Evolutionary conservation across 345 rosid genomes (phyloP).

Genomic region (Eucalyptus tenuipes): DNA sequence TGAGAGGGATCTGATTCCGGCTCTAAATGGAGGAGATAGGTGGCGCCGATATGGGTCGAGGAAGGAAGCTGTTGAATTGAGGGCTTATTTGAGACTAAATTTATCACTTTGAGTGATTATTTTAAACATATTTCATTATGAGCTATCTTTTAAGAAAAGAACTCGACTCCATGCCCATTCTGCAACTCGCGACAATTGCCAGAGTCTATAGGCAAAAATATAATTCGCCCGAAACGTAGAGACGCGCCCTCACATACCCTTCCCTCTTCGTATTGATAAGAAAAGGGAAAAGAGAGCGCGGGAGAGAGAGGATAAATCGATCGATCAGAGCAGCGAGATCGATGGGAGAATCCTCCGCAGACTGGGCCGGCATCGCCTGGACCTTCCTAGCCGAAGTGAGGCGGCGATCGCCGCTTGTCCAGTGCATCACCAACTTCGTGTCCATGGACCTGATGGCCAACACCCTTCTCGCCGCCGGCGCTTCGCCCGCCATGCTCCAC

Average conservation of each 20-base stretch:
- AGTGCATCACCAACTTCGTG: constrained; percentile 90
- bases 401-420: constrained; percentile 50
- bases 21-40: too few species aligned
- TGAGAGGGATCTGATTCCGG: too few species aligned
- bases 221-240: not conserved
- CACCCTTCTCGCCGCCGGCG: constrained; percentile 78
- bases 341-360: not conserved
- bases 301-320: not conserved
- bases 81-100: too few species aligned
- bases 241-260: not conserved
- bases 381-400: constrained; percentile 30
- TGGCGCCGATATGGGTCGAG: too few species aligned
- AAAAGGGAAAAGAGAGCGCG: not conserved
- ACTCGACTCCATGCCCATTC: too few species aligned
- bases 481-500: constrained; percentile 92
- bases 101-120: too few species aligned
- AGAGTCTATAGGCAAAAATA: not conserved
- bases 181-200: not conserved
- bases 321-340: not conserved
- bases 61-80: too few species aligned
- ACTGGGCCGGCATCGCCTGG: constrained; percentile 11
- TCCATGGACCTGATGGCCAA: constrained; percentile 92
- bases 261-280: not conserved
- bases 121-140: not conserved
- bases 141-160: not conserved